Evolutionary conservation across 202 grass and related monocot species (phyloP).

Genomic region (Panicum hallii): DNA sequence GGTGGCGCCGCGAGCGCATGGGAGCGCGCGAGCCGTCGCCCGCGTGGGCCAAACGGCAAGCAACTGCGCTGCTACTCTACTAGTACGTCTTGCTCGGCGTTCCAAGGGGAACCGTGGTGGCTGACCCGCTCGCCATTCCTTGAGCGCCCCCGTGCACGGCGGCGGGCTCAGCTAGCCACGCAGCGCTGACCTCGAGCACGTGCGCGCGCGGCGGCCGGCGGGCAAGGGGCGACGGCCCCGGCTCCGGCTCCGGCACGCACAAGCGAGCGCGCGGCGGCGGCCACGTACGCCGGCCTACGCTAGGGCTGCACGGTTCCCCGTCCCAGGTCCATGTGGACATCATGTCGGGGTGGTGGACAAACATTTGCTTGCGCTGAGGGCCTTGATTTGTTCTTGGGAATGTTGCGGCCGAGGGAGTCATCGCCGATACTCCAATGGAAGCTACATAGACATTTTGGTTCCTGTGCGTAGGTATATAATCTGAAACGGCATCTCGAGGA

Average conservation of each 20-base stretch:
- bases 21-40: slow-evolving; percentile 13
- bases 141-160: background rate
- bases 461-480: background rate
- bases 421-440: background rate
- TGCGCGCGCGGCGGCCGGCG: slow-evolving; percentile 4
- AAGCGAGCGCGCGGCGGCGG: slow-evolving; percentile 20
- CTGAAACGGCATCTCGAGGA: background rate
- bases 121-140: background rate
- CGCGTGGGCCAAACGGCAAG: slow-evolving; percentile 57
- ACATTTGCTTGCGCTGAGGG: slow-evolving; percentile 34
- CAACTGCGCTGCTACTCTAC: no score
- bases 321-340: background rate
- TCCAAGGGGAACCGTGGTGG: background rate
- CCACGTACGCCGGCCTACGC: slow-evolving; percentile 26
- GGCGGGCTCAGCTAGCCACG: background rate
- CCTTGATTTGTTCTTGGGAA: slow-evolving; percentile 36
- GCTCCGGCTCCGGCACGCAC: slow-evolving; percentile 36
- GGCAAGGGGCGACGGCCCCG: background rate
- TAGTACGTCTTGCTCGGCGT: background rate
- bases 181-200: slow-evolving; percentile 49
- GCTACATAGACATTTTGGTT: background rate
- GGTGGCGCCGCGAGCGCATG: background rate
- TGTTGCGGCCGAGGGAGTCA: background rate
- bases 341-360: slow-evolving; percentile 15
- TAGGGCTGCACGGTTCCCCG: background rate